Conservation (phyloP, 2,329 filamentous ascomycete species). For the Pseudogymnoascus sp. region DNA sequence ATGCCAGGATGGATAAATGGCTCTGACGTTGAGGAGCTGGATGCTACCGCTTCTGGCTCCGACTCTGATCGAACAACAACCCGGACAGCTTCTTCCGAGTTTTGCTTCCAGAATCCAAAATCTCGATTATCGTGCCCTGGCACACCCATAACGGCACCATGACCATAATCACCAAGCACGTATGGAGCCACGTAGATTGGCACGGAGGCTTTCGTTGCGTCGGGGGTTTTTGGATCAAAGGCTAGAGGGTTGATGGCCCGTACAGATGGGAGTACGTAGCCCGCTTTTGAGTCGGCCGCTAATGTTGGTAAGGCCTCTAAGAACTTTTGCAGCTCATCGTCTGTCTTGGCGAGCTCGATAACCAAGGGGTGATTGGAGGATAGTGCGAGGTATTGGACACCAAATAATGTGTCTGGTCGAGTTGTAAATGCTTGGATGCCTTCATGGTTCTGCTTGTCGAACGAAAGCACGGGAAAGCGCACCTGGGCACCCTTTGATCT, state of each 20-base stretch:
- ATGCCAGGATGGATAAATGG: slow-evolving; percentile 61
- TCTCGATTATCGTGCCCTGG: slow-evolving; percentile 78
- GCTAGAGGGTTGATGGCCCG: slow-evolving; percentile 60
- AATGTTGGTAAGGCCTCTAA: slow-evolving; percentile 53
- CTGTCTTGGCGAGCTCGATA: slow-evolving; percentile 47
- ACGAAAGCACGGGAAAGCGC: slow-evolving; percentile 55
- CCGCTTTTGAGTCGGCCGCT: slow-evolving; percentile 52
- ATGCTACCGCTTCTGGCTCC: slow-evolving; percentile 39
- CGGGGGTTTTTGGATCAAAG: slow-evolving; percentile 43
- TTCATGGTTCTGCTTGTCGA: slow-evolving; percentile 35
- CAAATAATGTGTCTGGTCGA: slow-evolving; percentile 77
- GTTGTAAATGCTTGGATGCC: slow-evolving; percentile 74
- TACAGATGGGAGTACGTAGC: slow-evolving; percentile 58
- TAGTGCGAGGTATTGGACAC: slow-evolving; percentile 76
- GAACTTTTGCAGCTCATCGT: slow-evolving; percentile 60
- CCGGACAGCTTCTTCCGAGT: slow-evolving; percentile 54
- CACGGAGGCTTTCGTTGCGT: slow-evolving; percentile 48
- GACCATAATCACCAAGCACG: slow-evolving; percentile 76
- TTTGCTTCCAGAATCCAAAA: slow-evolving; percentile 70
- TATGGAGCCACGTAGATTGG: slow-evolving; percentile 80
- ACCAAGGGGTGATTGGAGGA: slow-evolving; percentile 68
- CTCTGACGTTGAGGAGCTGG: slow-evolving; percentile 38
- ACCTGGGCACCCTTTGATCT: slow-evolving; percentile 67
- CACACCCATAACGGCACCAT: slow-evolving; percentile 87
- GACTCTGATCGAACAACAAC: slow-evolving; percentile 47